Evolutionary conservation across 345 rosid genomes (phyloP).

Genomic region (Hirschfeldia incana): DNA sequence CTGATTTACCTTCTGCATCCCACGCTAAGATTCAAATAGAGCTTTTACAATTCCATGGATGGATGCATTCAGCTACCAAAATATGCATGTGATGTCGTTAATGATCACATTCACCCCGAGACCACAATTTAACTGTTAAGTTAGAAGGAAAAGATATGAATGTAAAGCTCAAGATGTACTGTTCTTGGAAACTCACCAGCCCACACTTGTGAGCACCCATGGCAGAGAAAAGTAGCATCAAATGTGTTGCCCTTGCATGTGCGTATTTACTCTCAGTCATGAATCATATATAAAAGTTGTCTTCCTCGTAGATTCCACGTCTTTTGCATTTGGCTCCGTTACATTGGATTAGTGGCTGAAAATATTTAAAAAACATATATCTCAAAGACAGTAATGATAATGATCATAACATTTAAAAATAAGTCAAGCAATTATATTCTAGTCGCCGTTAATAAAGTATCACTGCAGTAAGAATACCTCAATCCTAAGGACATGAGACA

Average conservation of each 20-base stretch:
- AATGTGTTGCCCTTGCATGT: conserved; percentile 54
- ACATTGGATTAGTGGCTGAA: conserved; percentile 71
- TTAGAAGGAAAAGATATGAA: neutral
- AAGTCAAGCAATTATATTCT: neutral
- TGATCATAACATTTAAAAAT: neutral
- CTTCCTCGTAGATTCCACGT: conserved; percentile 85
- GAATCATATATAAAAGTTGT: conserved; percentile 53
- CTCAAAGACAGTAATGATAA: conserved; percentile 9
- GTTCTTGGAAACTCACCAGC: neutral
- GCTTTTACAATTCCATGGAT: conserved; percentile 80
- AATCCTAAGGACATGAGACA: neutral
- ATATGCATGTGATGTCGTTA: neutral
- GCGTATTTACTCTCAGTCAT: conserved; percentile 54
- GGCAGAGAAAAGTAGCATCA: conserved; percentile 66
- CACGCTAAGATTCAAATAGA: conserved; percentile 82
- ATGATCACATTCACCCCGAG: neutral
- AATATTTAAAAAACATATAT: conserved; percentile 8
- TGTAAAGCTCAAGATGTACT: neutral
- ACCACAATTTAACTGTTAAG: neutral
- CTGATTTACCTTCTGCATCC: conserved; percentile 62
- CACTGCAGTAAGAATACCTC: neutral
- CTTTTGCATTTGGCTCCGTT: conserved; percentile 76
- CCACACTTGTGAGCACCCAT: conserved; percentile 46
- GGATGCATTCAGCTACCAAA: conserved; percentile 71
- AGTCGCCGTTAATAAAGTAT: neutral